Conservation (phyloP, 805 yeast species). For the Zygotorulaspora danielsina region DNA sequence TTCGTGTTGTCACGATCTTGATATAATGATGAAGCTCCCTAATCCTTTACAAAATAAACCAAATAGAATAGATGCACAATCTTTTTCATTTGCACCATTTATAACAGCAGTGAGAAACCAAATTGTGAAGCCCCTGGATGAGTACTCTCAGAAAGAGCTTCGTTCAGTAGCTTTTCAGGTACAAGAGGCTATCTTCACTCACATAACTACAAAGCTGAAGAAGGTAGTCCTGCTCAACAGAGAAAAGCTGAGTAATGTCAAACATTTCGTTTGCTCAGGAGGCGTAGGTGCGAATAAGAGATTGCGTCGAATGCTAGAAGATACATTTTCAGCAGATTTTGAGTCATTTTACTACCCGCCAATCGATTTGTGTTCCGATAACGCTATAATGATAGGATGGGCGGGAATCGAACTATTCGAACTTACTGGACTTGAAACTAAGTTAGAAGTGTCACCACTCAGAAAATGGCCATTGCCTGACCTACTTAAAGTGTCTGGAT, state of each 20-base stretch:
- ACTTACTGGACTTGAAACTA: slow-evolving; percentile 39
- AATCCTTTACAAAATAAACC: slow-evolving; percentile 51
- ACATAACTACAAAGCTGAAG: slow-evolving; percentile 60
- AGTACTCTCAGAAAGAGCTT: slow-evolving; percentile 23
- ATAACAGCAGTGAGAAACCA: slow-evolving; percentile 49
- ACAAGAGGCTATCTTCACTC: slow-evolving; percentile 67
- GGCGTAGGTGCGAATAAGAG: slow-evolving; percentile 82
- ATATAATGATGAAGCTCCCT: slow-evolving; percentile 35
- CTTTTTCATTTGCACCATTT: slow-evolving; percentile 78
- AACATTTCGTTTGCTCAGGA: slow-evolving; percentile 77
- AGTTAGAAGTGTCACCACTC: slow-evolving; percentile 55
- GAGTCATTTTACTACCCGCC: slow-evolving; percentile 62
- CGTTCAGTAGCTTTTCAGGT: slow-evolving; percentile 52
- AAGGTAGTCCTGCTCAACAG: slow-evolving; percentile 41
- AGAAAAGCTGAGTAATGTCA: slow-evolving; percentile 39
- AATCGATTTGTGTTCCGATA: slow-evolving; percentile 77
- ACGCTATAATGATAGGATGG: slow-evolving; percentile 96
- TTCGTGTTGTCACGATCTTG: slow-evolving; percentile 3
- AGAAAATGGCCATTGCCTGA: slow-evolving; percentile 79
- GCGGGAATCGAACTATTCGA: slow-evolving; percentile 90
- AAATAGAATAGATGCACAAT: slow-evolving; percentile 42
- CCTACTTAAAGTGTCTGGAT: slow-evolving; percentile 46
- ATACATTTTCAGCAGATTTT: slow-evolving; percentile 35
- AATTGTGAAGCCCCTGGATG: slow-evolving; percentile 18
- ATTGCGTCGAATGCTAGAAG: slow-evolving; percentile 47